A percentile compares a stretch with the other conserved stretches of the same genome.
These are phyloP conservation scores for Iris macrosiphon DNA, from an alignment of 106 monocot genomes.

Conservation along the genomic window DNA sequence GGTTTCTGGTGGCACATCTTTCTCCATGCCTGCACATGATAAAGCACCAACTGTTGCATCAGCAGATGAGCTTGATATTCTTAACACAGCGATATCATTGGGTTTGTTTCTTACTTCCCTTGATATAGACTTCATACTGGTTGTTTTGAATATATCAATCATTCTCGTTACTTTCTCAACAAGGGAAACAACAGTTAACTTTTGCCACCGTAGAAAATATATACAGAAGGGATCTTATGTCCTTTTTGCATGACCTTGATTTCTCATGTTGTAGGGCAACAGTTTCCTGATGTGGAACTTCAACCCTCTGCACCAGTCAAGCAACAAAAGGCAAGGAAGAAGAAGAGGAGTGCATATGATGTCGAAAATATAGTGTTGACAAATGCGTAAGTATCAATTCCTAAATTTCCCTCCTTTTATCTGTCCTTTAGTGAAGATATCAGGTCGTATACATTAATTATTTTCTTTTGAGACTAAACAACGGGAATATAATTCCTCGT, in stretches of 20 bases:
- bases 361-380: slow-evolving; percentile 46
- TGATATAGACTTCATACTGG: background rate
- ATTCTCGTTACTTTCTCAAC: background rate
- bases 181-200: too few species aligned
- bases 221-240: background rate
- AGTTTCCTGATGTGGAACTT: slow-evolving; percentile 30
- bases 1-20: slow-evolving; percentile 16
- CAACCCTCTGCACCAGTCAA: slow-evolving; percentile 35
- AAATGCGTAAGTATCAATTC: slow-evolving; percentile 65
- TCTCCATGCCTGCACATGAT: background rate
- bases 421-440: too few species aligned
- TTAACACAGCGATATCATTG: slow-evolving; percentile 11
- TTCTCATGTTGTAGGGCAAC: slow-evolving; percentile 16
- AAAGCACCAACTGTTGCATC: slow-evolving; percentile 11
- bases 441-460: too few species aligned
- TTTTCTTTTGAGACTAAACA: too few species aligned
- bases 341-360: slow-evolving; percentile 29
- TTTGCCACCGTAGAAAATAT: background rate
- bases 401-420: too few species aligned
- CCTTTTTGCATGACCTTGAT: background rate
- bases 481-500: too few species aligned
- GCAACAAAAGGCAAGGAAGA: slow-evolving; percentile 18
- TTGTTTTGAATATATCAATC: background rate
- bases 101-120: slow-evolving; percentile 23
- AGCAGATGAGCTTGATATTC: slow-evolving; percentile 12